These are phyloP conservation scores for Apiospora saccharicola DNA, from an alignment of 2,329 filamentous ascomycete genomes.

Conservation along the genomic window DNA sequence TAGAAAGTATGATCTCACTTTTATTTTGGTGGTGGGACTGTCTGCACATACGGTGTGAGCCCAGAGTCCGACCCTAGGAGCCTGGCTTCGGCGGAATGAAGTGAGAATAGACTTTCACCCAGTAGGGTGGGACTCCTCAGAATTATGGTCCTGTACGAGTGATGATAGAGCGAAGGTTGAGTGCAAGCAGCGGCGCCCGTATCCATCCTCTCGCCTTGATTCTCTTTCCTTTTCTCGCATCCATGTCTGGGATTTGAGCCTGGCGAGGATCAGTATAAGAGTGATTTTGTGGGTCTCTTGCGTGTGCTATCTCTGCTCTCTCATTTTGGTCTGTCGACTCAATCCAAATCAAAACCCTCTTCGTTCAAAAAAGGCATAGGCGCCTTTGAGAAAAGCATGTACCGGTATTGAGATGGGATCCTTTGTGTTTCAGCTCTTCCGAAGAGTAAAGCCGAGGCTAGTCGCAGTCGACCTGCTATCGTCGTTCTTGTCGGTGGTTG, in stretches of 20 bases:
- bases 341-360: not conserved
- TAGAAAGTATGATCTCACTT: conserved; percentile 6
- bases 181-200: not conserved
- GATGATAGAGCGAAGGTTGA: too few relatives aligned
- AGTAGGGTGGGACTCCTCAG: conserved; percentile 18
- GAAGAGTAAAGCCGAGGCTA: not conserved
- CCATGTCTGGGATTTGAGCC: conserved; percentile 20
- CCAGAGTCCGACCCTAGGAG: conserved; percentile 29
- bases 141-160: not conserved
- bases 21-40: conserved; percentile 20
- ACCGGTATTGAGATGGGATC: not conserved
- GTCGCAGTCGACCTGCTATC: not conserved
- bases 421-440: not conserved
- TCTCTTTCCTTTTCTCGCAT: conserved; percentile 15
- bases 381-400: not conserved
- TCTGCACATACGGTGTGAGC: not conserved
- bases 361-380: not conserved
- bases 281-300: not conserved
- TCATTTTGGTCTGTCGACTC: not conserved
- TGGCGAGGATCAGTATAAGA: conserved; percentile 15
- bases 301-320: not conserved
- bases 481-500: not conserved
- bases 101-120: conserved; percentile 24
- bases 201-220: not conserved
- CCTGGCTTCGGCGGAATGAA: conserved; percentile 12